Conservation (phyloP, 202 grass and related monocot species). For the Panicum virgatum region DNA sequence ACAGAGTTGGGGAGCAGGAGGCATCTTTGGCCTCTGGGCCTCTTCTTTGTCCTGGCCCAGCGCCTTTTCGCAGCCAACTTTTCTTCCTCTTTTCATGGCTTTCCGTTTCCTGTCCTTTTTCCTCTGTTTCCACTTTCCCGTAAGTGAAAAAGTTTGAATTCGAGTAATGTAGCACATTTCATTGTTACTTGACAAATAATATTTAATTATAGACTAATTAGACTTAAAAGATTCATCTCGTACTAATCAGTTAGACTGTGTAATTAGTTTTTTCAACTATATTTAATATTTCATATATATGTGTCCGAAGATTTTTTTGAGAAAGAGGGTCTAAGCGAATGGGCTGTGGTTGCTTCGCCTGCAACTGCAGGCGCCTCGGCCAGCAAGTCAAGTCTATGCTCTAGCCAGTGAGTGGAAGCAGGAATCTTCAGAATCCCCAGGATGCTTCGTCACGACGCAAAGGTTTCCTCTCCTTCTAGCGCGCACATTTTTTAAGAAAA, state of each 20-base stretch:
- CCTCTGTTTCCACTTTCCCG: neutral
- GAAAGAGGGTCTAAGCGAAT: too few species aligned
- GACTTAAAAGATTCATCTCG: too few species aligned
- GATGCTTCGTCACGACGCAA: neutral
- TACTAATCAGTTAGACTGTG: too few species aligned
- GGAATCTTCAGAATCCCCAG: conserved; percentile 3
- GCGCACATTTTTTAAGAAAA: too few species aligned
- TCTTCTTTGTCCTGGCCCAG: neutral
- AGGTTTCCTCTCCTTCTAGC: too few species aligned
- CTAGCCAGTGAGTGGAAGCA: conserved; percentile 6
- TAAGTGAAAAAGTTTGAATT: too few species aligned
- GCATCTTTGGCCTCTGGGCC: conserved; percentile 3
- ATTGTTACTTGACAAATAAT: too few species aligned
- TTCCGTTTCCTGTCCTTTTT: neutral
- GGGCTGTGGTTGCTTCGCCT: conserved; percentile 25
- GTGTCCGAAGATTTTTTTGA: too few species aligned
- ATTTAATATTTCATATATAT: too few species aligned
- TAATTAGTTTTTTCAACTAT: too few species aligned
- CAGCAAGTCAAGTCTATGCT: conserved; percentile 22
- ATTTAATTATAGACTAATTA: too few species aligned
- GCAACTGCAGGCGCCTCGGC: neutral
- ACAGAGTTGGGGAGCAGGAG: neutral
- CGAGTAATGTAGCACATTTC: too few species aligned
- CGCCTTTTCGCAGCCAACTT: neutral
- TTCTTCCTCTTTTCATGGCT: neutral